Conservation (phyloP, 257 asterid genomes). For the Scutellaria minor region DNA sequence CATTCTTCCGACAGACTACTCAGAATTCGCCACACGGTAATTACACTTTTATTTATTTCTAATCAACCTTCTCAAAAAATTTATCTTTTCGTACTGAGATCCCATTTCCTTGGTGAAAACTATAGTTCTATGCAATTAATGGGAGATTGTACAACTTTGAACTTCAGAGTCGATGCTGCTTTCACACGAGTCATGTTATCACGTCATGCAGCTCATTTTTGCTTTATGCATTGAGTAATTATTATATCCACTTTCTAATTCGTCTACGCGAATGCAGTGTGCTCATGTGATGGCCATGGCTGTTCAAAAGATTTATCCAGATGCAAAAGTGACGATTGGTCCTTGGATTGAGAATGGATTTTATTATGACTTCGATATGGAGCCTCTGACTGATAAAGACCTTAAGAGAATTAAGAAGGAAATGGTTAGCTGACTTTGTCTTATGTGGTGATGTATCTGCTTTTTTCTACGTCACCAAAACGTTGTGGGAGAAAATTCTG, state of each 20-base stretch:
- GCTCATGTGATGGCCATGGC: conserved; percentile 99
- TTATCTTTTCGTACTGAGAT: background rate
- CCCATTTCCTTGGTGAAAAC: conserved; percentile 1
- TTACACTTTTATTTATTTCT: background rate
- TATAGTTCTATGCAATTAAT: background rate
- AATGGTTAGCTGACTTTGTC: conserved; percentile 63
- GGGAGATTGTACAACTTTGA: background rate
- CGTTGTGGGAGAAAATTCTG: too few species aligned
- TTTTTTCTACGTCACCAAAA: too few species aligned
- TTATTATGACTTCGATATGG: conserved; percentile 94
- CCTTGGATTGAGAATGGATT: conserved; percentile 98
- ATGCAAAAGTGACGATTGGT: conserved; percentile 95
- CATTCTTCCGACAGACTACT: conserved; percentile 78
- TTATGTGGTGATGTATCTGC: background rate
- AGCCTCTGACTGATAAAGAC: conserved; percentile 89
- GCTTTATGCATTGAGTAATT: too few species aligned
- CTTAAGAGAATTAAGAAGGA: conserved; percentile 93
- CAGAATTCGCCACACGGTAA: conserved; percentile 86
- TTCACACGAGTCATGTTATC: too few species aligned
- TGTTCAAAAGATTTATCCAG: conserved; percentile 89
- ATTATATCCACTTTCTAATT: background rate
- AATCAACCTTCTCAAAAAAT: background rate
- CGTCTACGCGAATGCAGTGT: conserved; percentile 63
- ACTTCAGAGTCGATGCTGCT: too few species aligned
- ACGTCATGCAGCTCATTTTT: too few species aligned